Conservation (phyloP, 2,329 filamentous ascomycete species). For the Fusarium anguioides region DNA sequence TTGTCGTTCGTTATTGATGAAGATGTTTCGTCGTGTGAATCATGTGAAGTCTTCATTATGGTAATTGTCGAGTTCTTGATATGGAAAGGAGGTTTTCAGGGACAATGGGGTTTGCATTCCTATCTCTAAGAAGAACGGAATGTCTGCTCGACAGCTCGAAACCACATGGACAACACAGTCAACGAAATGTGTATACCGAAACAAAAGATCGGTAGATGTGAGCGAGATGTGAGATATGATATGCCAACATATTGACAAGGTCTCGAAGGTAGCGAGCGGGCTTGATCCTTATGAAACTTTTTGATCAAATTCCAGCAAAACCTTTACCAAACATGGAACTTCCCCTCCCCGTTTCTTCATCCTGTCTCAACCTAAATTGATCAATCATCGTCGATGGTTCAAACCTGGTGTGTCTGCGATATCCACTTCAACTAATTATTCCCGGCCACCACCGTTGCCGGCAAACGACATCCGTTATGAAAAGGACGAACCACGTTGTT, state of each 20-base stretch:
- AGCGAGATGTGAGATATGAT: not conserved
- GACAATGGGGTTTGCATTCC: not conserved
- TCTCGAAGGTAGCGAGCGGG: not conserved
- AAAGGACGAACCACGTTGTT: not conserved
- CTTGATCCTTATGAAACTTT: slow-evolving; percentile 6
- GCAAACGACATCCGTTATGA: not conserved
- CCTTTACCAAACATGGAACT: not conserved
- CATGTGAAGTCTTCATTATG: slow-evolving; percentile 16
- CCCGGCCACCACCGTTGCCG: not conserved
- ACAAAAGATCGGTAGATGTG: not conserved
- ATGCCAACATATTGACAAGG: not conserved
- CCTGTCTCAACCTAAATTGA: slow-evolving; percentile 1
- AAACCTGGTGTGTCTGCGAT: slow-evolving; percentile 4
- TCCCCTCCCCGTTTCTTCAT: slow-evolving; percentile 8
- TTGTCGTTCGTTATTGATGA: slow-evolving; percentile 4
- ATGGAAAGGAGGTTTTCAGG: not conserved
- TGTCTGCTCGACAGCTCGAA: not conserved
- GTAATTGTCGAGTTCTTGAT: not conserved
- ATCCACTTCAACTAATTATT: slow-evolving; percentile 14
- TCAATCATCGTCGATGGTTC: slow-evolving; percentile 15
- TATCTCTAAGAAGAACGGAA: not conserved
- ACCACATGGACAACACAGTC: not conserved
- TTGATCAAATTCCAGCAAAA: not conserved
- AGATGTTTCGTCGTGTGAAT: not conserved
- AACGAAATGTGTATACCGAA: not conserved